Percentiles rank a stretch among this genome's conserved stretches.
Evolutionary conservation across 345 rosid species (phyloP).

Genomic region (Moricandia moricandioides): DNA sequence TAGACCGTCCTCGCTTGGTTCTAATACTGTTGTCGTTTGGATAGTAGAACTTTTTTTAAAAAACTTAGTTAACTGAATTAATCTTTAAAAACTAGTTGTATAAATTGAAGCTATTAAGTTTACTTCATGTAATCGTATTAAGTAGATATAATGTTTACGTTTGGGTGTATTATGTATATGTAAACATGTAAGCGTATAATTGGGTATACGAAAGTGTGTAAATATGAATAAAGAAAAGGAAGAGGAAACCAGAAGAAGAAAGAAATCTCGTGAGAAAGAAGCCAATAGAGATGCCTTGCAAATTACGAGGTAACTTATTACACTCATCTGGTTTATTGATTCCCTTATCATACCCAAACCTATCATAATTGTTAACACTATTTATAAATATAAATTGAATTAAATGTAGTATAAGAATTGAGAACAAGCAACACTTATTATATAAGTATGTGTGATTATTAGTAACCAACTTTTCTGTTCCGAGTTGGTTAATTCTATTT

Average conservation of each 20-base stretch:
- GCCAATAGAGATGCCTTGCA: slow-evolving; percentile 26
- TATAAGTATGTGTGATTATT: background rate
- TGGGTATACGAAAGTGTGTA: slow-evolving; percentile 7
- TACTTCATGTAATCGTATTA: background rate
- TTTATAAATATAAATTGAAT: background rate
- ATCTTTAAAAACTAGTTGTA: background rate
- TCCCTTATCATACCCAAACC: background rate
- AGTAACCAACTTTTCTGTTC: background rate
- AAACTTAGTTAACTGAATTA: background rate
- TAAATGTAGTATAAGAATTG: background rate
- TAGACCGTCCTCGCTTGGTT: too few relatives aligned
- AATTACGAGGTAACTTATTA: slow-evolving; percentile 25
- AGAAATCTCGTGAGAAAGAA: slow-evolving; percentile 25
- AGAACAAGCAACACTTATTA: background rate
- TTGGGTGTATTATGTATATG: background rate
- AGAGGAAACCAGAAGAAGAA: slow-evolving; percentile 18
- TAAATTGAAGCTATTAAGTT: background rate
- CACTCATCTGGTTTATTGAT: slow-evolving; percentile 5
- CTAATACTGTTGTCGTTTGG: background rate
- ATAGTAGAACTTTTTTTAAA: background rate
- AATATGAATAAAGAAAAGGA: slow-evolving; percentile 1
- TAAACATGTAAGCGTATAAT: slow-evolving; percentile 3
- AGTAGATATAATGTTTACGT: background rate
- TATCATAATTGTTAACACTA: background rate
- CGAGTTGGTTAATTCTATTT: background rate